Conservation (phyloP, 352 stramenopile genomes). For the Phytophthora podocarpi region DNA sequence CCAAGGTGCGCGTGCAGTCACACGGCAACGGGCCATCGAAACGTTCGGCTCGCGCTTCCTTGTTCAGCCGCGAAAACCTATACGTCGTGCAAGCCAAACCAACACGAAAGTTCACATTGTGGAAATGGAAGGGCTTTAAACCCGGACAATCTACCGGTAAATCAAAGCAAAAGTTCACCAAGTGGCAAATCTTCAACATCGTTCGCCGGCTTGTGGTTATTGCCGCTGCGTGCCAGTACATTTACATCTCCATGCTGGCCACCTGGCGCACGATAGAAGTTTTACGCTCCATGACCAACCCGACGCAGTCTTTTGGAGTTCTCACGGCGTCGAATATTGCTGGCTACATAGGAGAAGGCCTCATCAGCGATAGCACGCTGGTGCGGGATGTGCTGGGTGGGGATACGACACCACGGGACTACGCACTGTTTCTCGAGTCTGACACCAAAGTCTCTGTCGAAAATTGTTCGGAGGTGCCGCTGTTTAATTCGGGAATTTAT, state of each 20-base stretch:
- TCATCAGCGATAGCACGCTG: conserved; percentile 26
- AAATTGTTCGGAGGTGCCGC: conserved; percentile 11
- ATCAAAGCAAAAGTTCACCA: conserved; percentile 20
- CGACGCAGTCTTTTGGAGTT: conserved; percentile 14
- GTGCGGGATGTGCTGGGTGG: conserved; percentile 18
- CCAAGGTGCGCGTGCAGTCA: conserved; percentile 11
- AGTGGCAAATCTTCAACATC: conserved; percentile 32
- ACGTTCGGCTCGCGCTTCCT: conserved; percentile 64
- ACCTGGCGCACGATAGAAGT: conserved; percentile 21
- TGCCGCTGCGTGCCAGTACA: conserved; percentile 32
- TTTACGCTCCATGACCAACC: conserved; percentile 21
- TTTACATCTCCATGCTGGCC: conserved; percentile 33
- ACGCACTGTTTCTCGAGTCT: conserved; percentile 18
- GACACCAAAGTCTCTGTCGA: conserved; percentile 1
- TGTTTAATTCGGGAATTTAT: conserved; percentile 29
- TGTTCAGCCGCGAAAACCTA: conserved; percentile 6
- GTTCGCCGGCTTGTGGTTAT: conserved; percentile 23
- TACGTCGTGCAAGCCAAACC: conserved; percentile 2
- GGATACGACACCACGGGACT: conserved; percentile 34
- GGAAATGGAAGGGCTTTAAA: background rate
- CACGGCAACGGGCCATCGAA: conserved; percentile 71
- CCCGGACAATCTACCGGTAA: background rate
- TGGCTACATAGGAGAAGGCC: conserved; percentile 32
- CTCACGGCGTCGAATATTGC: conserved; percentile 18
- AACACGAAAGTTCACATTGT: background rate